These are phyloP conservation scores for Cytospora leucostoma DNA, from an alignment of 2,329 filamentous ascomycete species.

Conservation along the genomic window DNA sequence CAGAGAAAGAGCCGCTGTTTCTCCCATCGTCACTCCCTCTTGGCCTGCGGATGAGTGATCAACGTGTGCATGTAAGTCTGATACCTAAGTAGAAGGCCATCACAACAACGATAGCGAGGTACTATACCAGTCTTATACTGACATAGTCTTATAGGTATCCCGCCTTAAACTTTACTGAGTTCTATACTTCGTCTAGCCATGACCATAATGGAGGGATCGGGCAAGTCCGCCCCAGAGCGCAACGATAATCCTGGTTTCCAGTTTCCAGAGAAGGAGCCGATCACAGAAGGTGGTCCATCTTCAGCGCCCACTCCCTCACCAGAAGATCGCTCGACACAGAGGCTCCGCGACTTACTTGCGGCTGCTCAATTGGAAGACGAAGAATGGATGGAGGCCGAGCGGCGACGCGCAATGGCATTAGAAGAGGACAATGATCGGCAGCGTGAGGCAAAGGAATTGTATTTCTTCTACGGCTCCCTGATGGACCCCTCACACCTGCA, in stretches of 20 bases:
- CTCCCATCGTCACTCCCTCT: too few species aligned
- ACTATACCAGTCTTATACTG: too few species aligned
- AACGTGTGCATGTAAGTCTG: too few species aligned
- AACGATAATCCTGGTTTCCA: neutral
- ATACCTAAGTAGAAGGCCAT: too few species aligned
- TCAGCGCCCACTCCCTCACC: neutral
- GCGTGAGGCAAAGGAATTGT: slow-evolving; percentile 3
- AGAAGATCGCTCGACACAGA: neutral
- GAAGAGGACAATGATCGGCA: neutral
- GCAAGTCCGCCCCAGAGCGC: neutral
- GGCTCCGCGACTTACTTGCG: neutral
- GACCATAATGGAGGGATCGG: too few species aligned
- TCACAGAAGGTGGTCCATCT: neutral
- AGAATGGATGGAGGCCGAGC: neutral
- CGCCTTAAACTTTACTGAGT: too few species aligned
- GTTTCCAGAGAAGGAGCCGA: neutral
- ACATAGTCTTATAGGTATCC: too few species aligned
- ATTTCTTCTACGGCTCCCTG: slow-evolving; percentile 9
- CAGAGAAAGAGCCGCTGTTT: too few species aligned
- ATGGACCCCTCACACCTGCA: neutral
- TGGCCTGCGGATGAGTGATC: too few species aligned
- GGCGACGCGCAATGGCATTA: neutral
- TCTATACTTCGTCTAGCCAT: too few species aligned
- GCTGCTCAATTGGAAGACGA: neutral
- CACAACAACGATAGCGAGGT: too few species aligned